Base-by-base conservation (phyloP, 306 rosid genomes). In the Acacia crassicarpa region DNA sequence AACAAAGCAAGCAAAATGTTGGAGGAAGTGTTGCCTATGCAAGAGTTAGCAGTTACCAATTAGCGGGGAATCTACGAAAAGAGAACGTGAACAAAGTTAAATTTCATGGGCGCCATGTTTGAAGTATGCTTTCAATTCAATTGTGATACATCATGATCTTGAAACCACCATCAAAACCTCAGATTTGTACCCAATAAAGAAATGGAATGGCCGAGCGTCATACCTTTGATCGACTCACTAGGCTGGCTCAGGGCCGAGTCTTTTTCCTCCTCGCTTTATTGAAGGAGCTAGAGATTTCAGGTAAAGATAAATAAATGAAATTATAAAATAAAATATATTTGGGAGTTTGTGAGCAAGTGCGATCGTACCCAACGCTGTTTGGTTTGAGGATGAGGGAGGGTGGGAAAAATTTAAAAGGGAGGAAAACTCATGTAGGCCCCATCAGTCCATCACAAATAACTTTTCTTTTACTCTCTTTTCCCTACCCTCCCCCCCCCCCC, bases 1-100 rank as follows among this genome's bases (percentile, higher is more conserved):
- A 32, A 17, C 27, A 23, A 5, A 41, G 22, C 2, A 11, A 46
- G 3, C 16, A 2, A 32, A 74, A 54, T 53, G 66, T 53, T 49
- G 4, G n/a, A 19, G 27, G 27, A 7, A 6, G 25, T 6, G 27
- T 8, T 35, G 44, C 23, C 8, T 17, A 67, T 2, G 72, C 43
- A 66, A 32, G 40, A 33, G 10, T 33, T 19, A 9, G 48, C 32
- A 20, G 51, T 68, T 53, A 8, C 30, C 48, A 32, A 20, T 9
- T 74, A 51, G 65, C 78, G 10, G 48, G 46, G 77, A 49, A 73
- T 73, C 77, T 30, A 49, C 27, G 20, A 27, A 73, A 73, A 74
- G 4, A 15, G 27, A 48, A 27, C 22, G 32, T 33, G 44, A 48
- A 30, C 77, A 22, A 72, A 72, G 27, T 49, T 72, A 11, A 33